Conservation (phyloP, 495 filamentous ascomycete species). For the Lepraria neglecta region DNA sequence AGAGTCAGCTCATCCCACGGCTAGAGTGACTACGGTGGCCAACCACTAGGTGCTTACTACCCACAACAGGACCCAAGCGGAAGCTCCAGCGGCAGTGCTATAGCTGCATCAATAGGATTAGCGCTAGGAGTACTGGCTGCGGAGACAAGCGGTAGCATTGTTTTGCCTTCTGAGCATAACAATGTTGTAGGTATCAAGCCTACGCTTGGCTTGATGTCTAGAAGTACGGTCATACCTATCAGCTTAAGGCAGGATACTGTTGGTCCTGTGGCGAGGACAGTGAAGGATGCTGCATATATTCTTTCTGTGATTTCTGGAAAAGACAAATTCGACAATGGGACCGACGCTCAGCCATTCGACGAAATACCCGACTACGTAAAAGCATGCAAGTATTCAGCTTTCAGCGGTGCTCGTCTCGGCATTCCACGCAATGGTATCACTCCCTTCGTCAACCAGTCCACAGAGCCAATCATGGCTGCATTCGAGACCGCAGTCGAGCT, state of each 20-base stretch:
- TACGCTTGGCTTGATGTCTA: slow-evolving; percentile 36
- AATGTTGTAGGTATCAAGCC: slow-evolving; percentile 41
- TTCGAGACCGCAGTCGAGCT: slow-evolving; percentile 34
- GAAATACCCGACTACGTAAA: slow-evolving; percentile 40
- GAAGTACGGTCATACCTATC: slow-evolving; percentile 35
- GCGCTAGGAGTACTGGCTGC: slow-evolving; percentile 34
- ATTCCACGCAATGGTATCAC: slow-evolving; percentile 39
- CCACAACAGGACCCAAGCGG: slow-evolving; percentile 37
- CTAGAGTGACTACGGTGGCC: slow-evolving; percentile 43
- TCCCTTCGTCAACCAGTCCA: slow-evolving; percentile 15
- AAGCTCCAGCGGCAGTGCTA: slow-evolving; percentile 34
- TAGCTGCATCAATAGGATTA: slow-evolving; percentile 34
- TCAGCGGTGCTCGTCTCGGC: slow-evolving; percentile 38
- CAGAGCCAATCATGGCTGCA: slow-evolving; percentile 29
- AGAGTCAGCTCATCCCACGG: slow-evolving; percentile 37
- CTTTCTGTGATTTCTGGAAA: slow-evolving; percentile 34
- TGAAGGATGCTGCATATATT: slow-evolving; percentile 37
- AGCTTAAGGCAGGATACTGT: slow-evolving; percentile 36
- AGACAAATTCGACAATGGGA: slow-evolving; percentile 42
- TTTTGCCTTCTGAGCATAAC: slow-evolving; percentile 34
- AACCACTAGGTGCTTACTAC: slow-evolving; percentile 40
- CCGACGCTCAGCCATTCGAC: slow-evolving; percentile 37
- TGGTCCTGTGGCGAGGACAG: slow-evolving; percentile 35
- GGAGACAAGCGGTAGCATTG: slow-evolving; percentile 39
- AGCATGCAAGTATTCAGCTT: slow-evolving; percentile 31